Evolutionary conservation across 2,329 filamentous ascomycete genomes (phyloP).

Genomic region (Aspergillus spinulosporus): DNA sequence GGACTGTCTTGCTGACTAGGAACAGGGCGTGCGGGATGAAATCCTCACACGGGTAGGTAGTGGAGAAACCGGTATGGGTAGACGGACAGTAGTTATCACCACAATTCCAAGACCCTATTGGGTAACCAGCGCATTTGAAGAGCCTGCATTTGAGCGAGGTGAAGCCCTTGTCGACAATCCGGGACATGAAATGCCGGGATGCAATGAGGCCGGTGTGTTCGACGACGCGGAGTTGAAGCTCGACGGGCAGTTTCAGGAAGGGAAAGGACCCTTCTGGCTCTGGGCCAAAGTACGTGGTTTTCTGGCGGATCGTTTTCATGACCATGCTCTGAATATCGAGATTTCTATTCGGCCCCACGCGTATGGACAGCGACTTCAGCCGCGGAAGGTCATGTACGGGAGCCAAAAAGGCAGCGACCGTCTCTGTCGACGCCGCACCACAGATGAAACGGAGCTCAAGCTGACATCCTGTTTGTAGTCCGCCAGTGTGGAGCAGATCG

Average conservation of each 20-base stretch:
- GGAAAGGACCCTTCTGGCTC: not conserved
- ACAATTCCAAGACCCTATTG: not conserved
- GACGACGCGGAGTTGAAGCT: slow-evolving; percentile 6
- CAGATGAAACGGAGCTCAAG: slow-evolving; percentile 4
- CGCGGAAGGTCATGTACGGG: slow-evolving; percentile 5
- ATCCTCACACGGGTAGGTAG: not conserved
- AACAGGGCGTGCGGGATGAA: not conserved
- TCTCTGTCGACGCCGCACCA: slow-evolving; percentile 2
- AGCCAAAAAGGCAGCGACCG: not conserved
- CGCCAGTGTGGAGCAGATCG: slow-evolving; percentile 1
- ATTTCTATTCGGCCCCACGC: not conserved
- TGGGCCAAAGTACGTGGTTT: not conserved
- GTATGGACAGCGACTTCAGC: not conserved
- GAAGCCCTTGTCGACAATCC: not conserved
- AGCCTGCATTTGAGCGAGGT: not conserved
- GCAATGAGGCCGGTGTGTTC: slow-evolving; percentile 1
- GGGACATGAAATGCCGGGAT: not conserved
- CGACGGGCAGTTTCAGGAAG: slow-evolving; percentile 3
- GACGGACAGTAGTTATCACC: not conserved
- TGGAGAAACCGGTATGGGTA: slow-evolving; percentile 10
- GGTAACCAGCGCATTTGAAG: not conserved
- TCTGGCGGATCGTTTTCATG: slow-evolving; percentile 1
- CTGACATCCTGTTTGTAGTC: not conserved
- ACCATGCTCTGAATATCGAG: slow-evolving; percentile 1
- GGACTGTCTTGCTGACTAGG: slow-evolving; percentile 3